Percentiles rank a stretch among this genome's conserved stretches.
Evolutionary conservation across 1,284 basidiomycete species (phyloP).

Genomic region (Boletus albobrunnescens): DNA sequence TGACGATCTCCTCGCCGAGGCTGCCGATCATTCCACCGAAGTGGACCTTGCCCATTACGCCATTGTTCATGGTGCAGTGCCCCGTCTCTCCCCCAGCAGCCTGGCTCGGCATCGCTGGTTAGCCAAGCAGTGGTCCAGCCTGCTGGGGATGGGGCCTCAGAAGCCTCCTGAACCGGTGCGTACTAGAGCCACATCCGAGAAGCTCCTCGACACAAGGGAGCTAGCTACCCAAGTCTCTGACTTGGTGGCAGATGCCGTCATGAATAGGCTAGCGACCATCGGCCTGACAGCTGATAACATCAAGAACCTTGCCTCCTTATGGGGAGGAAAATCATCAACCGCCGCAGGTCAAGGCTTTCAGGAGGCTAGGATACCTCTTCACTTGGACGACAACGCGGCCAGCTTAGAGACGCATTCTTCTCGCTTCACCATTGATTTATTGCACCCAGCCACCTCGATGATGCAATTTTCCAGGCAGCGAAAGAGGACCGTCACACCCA

Average conservation of each 20-base stretch:
- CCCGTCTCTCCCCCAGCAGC: not conserved
- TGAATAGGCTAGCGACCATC: too few species aligned
- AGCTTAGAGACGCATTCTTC: too few species aligned
- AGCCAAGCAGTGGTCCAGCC: conserved; percentile 4
- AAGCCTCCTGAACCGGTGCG: not conserved
- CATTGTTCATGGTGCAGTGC: not conserved
- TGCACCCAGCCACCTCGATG: too few species aligned
- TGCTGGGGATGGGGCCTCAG: not conserved
- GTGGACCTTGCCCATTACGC: conserved; percentile 6
- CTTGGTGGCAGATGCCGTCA: too few species aligned
- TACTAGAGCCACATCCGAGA: not conserved
- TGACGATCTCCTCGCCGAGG: conserved; percentile 9
- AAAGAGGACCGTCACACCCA: not conserved
- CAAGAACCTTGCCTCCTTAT: too few species aligned
- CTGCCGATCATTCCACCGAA: conserved; percentile 9
- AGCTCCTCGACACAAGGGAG: not conserved
- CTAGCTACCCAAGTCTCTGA: too few species aligned
- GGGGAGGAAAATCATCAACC: too few species aligned
- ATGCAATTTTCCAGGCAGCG: not conserved
- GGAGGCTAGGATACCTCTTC: too few species aligned
- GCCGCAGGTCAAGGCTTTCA: too few species aligned
- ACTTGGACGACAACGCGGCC: too few species aligned
- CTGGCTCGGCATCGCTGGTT: conserved; percentile 8
- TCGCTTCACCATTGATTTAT: too few species aligned
- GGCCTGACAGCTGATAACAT: too few species aligned